Evolutionary conservation across 1,284 basidiomycete species (phyloP).

Genomic region (Laetiporus sulphureus): DNA sequence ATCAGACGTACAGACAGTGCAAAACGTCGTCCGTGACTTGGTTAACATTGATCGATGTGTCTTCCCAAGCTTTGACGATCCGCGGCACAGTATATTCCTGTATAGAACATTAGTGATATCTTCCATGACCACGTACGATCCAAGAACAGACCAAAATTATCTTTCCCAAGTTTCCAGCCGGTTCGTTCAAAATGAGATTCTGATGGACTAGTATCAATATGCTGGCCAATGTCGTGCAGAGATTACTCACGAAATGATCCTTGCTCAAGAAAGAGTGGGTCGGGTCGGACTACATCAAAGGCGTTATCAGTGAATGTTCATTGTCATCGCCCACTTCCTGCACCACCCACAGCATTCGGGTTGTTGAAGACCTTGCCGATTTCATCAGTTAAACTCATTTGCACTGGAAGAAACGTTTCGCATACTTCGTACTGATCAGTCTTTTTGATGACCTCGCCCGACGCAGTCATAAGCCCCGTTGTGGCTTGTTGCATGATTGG

Average conservation of each 20-base stretch:
- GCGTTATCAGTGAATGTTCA: conserved; percentile 1
- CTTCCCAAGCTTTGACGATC: conserved; percentile 84
- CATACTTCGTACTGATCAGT: conserved; percentile 72
- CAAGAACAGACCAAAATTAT: conserved; percentile 58
- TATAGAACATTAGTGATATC: no score
- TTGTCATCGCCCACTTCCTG: no score
- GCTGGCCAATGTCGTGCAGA: no score
- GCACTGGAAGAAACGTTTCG: neutral
- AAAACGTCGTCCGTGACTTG: conserved; percentile 64
- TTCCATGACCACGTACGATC: no score
- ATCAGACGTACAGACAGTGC: conserved; percentile 55
- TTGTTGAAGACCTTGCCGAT: conserved; percentile 64
- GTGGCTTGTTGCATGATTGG: conserved; percentile 67
- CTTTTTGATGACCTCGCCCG: conserved; percentile 72
- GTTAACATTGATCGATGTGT: conserved; percentile 53
- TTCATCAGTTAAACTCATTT: neutral
- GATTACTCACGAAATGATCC: conserved; percentile 66
- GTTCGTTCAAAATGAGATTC: conserved; percentile 74
- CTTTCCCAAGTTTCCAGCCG: conserved; percentile 71
- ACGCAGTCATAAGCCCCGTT: conserved; percentile 48
- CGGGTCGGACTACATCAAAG: conserved; percentile 58
- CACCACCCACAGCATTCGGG: conserved; percentile 52
- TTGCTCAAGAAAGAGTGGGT: conserved; percentile 82
- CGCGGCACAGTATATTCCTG: conserved; percentile 51
- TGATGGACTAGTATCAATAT: conserved; percentile 17